Base-by-base conservation (phyloP, 257 asterid species). In the Salvia rosmarinus region DNA sequence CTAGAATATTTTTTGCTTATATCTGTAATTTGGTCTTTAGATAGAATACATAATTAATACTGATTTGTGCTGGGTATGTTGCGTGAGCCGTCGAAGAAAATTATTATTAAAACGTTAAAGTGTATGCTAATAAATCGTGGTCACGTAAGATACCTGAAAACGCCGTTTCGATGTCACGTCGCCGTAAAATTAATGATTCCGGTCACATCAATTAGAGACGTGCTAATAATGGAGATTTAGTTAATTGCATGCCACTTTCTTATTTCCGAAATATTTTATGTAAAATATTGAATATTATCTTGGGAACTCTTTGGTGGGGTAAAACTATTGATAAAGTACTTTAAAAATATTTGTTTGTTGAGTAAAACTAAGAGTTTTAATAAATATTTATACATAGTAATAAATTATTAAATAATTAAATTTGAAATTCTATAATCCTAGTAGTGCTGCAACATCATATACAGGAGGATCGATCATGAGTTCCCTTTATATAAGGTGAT, bases 131-230 rank as follows among this genome's bases (percentile, higher is more conserved):
- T 20, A 50, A 43, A 56, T 72, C 52, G 82, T 60, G 76, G 79
- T 78, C 65, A 78, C 84, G 74, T 79, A 68, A 55, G 70, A 50
- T 47, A 67, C 78, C 76, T 76, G 63, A 74, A 77, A 74, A 57
- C 87, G 84, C 82, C 83, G 85, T 71, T 81, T 66, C 40, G 49
- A 62, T 77, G 78, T 82, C 83, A 77, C 83, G 78, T 74, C 81
- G 90, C 84, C 85, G 86, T 75, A 52, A 84, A 74, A 73, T 75
- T 68, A 59, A 62, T 55, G 70, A 75, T 81, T 77, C 51, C 74
- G 66, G 82, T 75, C 88, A 78, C 86, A 73, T 82, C 86, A 62
- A 58, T 13, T 42, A 70, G 63, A 65, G 82, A 79, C 88, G 85
- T 79, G 82, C 77, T 64, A 72, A 62, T 21, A 40, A 40, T 63